Evolutionary conservation across 2,329 filamentous ascomycete species (phyloP), one percentile per base, ranked within the genome.

Genomic region (Cercospora sp.): DNA sequence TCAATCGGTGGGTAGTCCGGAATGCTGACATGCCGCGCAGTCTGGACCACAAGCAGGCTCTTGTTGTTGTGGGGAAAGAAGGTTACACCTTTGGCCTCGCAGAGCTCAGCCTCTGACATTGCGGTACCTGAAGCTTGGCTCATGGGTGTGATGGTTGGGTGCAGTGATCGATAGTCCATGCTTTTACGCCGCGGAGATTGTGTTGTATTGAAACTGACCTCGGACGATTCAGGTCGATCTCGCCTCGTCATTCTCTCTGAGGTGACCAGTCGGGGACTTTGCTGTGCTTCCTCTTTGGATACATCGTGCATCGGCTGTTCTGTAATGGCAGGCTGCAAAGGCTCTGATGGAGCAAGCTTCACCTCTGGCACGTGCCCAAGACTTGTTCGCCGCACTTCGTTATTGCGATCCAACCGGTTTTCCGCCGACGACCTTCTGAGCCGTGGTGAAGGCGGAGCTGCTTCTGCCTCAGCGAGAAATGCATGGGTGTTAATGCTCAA

Each of bases 51-150:
- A n/a, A 89, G 79, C 5, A 90, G 78, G 6, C 87, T 89, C 53
- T 86, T 80, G 71, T 90, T 90, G 76, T 88, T 87, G 77, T 90
- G 88, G 2, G 87, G 84, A 69, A 85, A 89, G 36, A 89, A 84
- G 67, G 82, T 86, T 13, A 90, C 82, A 10, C 86, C 86, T 51
- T 82, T 87, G 9, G 88, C 88, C 75, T 90, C 87, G 68, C 83
- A 86, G 63, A 90, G 83, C 76, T 90, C 88, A 9, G 74, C 70
- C 28, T 77, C 75, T 4, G 74, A 73, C 18, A 74, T 62, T 6
- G 72, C 73, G 2, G 75, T 74, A 12, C 74, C 75, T 3, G 76
- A 77, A 33, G 71, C 67, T 7, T 63, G 71, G 6, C 74, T 75
- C 45, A 73, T 61, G 0, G 75, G 75, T 9, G 75, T 77, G 4